Conservation (phyloP, 495 filamentous ascomycete genomes). For the Neurospora sp. region DNA sequence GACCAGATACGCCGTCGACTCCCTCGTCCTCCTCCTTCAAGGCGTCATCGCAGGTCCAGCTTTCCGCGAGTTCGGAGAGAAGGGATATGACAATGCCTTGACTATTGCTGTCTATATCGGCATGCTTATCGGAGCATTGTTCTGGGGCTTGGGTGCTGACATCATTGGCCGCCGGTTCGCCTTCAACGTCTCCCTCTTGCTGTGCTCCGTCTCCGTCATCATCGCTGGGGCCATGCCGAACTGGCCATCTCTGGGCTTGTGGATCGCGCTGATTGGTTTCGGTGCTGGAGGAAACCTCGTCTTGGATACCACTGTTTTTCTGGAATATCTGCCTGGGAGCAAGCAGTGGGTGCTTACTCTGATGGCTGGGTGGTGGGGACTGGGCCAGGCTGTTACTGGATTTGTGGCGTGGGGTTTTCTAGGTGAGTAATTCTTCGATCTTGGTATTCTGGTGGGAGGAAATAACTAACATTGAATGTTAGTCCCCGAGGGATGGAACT, state of each 20-base stretch:
- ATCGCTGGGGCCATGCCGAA: slow-evolving; percentile 61
- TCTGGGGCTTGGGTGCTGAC: slow-evolving; percentile 73
- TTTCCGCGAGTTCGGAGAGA: slow-evolving; percentile 45
- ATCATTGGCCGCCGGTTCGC: slow-evolving; percentile 61
- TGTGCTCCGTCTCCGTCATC: slow-evolving; percentile 57
- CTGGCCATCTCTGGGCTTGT: slow-evolving; percentile 53
- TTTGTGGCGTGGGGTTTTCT: slow-evolving; percentile 71
- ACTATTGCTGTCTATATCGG: slow-evolving; percentile 60
- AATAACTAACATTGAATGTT: not conserved
- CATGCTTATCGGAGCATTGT: slow-evolving; percentile 60
- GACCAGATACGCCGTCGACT: slow-evolving; percentile 56
- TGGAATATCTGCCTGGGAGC: slow-evolving; percentile 66
- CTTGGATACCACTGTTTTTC: slow-evolving; percentile 62
- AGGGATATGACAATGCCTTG: slow-evolving; percentile 41
- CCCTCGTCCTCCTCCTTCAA: slow-evolving; percentile 55
- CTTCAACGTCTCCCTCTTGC: slow-evolving; percentile 61
- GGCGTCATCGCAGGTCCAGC: slow-evolving; percentile 51
- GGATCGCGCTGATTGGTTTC: slow-evolving; percentile 59
- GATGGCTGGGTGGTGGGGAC: slow-evolving; percentile 69
- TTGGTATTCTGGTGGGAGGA: not conserved
- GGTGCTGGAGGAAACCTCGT: slow-evolving; percentile 68
- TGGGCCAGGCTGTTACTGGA: slow-evolving; percentile 60
- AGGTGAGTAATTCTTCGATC: slow-evolving; percentile 30
- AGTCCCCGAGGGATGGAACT: slow-evolving; percentile 43
- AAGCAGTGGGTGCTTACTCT: slow-evolving; percentile 71